Evolutionary conservation across 139 green algal species (phyloP).

Genomic region (Raphidocelis subcapitata): DNA sequence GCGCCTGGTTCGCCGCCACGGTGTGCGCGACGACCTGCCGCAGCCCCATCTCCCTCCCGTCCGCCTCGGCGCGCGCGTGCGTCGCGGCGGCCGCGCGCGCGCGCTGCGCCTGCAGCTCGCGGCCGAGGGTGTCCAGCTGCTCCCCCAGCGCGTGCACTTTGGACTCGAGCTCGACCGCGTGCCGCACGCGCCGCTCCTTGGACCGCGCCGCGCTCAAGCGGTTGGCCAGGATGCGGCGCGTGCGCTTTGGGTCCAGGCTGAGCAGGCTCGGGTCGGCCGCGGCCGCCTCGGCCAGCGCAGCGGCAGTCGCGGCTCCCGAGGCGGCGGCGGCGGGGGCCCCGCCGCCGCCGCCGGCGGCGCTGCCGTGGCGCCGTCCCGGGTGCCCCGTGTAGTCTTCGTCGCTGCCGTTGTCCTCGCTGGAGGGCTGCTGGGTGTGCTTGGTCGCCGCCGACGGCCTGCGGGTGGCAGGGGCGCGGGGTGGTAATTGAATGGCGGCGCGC

Average conservation of each 20-base stretch:
- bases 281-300: constrained; percentile 26
- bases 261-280: constrained; percentile 36
- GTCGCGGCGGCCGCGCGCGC: not conserved
- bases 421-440: too few species aligned
- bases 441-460: too few species aligned
- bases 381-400: too few species aligned
- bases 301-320: not conserved
- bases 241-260: constrained; percentile 49
- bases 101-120: not conserved
- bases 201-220: constrained; percentile 29
- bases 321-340: not conserved
- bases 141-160: constrained; percentile 19
- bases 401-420: too few species aligned
- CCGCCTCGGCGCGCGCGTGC: constrained; percentile 2
- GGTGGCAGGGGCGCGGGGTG: too few species aligned
- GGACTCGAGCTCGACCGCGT: constrained; percentile 49
- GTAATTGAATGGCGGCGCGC: too few species aligned
- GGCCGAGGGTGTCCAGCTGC: constrained; percentile 3
- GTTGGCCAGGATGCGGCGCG: constrained; percentile 53
- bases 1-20: too few species aligned
- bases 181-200: constrained; percentile 55
- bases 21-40: too few species aligned
- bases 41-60: constrained; percentile 5
- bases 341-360: too few species aligned
- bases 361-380: too few species aligned